phyloP scores from a whole-genome alignment of 1,284 basidiomycete genomes.

The Fomitopsis palustris region DNA sequence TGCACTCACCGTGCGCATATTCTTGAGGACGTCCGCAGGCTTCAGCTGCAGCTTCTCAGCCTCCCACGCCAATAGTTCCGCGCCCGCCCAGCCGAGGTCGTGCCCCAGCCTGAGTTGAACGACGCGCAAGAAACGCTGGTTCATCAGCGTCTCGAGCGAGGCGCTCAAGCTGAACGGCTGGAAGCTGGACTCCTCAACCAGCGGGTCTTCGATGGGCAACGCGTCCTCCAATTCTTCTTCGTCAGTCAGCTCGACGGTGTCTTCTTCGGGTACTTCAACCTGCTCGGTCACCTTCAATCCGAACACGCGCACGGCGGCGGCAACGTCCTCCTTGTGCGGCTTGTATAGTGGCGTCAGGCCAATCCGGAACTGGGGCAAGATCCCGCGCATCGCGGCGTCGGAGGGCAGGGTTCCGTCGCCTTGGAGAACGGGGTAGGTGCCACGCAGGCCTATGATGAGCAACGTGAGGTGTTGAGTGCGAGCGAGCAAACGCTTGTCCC shows the following conservation, averaged over 20 bases:
- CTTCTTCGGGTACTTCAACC: conserved; percentile 23
- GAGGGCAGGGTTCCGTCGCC: conserved; percentile 35
- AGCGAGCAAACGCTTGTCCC: conserved; percentile 56
- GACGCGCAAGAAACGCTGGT: conserved; percentile 49
- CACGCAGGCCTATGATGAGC: conserved; percentile 52
- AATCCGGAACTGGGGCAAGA: conserved; percentile 46
- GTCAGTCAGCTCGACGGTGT: neutral
- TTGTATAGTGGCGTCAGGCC: conserved; percentile 55
- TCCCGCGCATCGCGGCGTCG: conserved; percentile 28
- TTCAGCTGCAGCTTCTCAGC: conserved; percentile 44
- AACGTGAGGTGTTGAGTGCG: conserved; percentile 50
- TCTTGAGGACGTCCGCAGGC: conserved; percentile 34
- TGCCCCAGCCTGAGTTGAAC: conserved; percentile 47
- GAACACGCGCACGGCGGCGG: conserved; percentile 44
- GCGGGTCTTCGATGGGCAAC: conserved; percentile 16
- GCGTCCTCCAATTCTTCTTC: neutral
- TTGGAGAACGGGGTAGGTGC: conserved; percentile 46
- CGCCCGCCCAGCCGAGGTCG: conserved; percentile 59
- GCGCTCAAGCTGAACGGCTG: conserved; percentile 55
- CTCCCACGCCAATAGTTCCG: conserved; percentile 47
- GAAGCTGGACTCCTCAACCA: conserved; percentile 29
- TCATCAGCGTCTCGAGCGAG: conserved; percentile 54
- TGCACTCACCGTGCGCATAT: conserved; percentile 29
- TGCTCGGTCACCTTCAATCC: conserved; percentile 40
- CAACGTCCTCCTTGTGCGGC: conserved; percentile 43